Evolutionary conservation across 805 yeast genomes (phyloP).

Genomic region (Hanseniaspora clermontiae): DNA sequence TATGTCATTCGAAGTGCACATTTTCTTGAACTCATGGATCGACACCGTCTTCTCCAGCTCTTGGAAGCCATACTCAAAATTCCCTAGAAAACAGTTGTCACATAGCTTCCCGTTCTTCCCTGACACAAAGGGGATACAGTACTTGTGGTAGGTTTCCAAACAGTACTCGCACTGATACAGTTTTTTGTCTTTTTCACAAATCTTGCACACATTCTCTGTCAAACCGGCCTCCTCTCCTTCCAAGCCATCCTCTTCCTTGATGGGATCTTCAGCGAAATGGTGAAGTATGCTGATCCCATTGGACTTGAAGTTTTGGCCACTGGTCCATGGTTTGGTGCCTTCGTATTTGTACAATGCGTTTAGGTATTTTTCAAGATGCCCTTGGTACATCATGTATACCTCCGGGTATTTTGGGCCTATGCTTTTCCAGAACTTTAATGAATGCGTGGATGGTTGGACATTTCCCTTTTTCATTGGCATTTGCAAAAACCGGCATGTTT

Average conservation of each 20-base stretch:
- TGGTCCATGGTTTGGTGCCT: constrained; percentile 8
- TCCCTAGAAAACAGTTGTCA: constrained; percentile 70
- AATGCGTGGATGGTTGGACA: not conserved
- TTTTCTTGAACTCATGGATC: constrained; percentile 45
- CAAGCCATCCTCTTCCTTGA: not conserved
- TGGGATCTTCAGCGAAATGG: not conserved
- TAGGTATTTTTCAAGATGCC: not conserved
- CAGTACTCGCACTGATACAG: constrained; percentile 10
- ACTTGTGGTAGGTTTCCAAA: constrained; percentile 6
- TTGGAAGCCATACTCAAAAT: constrained; percentile 80
- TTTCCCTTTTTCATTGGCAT: not conserved
- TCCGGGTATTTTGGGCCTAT: not conserved
- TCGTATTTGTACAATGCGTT: constrained; percentile 2
- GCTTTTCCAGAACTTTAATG: constrained; percentile 5
- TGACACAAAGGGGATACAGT: not conserved
- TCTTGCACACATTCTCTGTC: not conserved
- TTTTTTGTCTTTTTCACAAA: not conserved
- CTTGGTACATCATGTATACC: not conserved
- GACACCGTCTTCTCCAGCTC: constrained; percentile 47
- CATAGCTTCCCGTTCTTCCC: constrained; percentile 53
- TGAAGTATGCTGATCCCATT: constrained; percentile 10
- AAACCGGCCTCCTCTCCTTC: not conserved
- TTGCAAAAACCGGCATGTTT: not conserved
- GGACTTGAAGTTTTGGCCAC: not conserved
- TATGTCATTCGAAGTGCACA: constrained; percentile 40